These are phyloP conservation scores for Globisporangium camurandrum DNA, from an alignment of 352 stramenopile species.

Conservation along the genomic window DNA sequence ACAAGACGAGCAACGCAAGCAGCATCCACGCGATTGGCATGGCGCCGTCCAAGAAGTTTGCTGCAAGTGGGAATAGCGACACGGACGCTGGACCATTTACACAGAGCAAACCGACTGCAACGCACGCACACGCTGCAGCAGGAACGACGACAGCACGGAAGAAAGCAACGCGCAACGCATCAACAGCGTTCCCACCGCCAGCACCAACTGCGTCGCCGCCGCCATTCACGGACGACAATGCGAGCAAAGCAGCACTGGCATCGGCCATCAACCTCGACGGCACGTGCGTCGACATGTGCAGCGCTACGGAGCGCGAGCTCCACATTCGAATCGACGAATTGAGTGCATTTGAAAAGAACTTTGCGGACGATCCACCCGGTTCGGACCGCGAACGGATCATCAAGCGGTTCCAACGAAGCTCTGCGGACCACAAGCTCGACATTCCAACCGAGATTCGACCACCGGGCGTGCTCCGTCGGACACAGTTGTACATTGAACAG, in stretches of 20 bases:
- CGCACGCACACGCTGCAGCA: too few species aligned
- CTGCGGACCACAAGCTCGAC: constrained; percentile 80
- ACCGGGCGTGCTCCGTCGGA: constrained; percentile 63
- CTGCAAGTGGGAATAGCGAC: constrained; percentile 4
- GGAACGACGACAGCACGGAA: constrained; percentile 20
- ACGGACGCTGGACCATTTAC: constrained; percentile 9
- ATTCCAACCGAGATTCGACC: constrained; percentile 77
- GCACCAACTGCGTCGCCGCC: not conserved
- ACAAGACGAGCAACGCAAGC: not conserved
- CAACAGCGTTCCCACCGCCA: not conserved
- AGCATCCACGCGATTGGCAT: constrained; percentile 3
- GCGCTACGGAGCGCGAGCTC: constrained; percentile 64
- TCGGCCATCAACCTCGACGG: constrained; percentile 67
- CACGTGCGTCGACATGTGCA: constrained; percentile 82
- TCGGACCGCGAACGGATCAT: constrained; percentile 68
- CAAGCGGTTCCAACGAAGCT: constrained; percentile 84
- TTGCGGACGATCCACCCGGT: constrained; percentile 43
- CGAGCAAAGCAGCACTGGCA: constrained; percentile 49
- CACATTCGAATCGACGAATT: constrained; percentile 83
- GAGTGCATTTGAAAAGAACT: constrained; percentile 82
- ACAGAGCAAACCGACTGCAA: not conserved
- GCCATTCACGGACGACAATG: constrained; percentile 12
- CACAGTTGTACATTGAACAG: constrained; percentile 81
- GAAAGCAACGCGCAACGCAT: constrained; percentile 12
- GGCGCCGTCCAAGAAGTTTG: constrained; percentile 9